A percentile compares a stretch with the other conserved stretches of the same genome.
Evolutionary conservation across 2,329 filamentous ascomycete species (phyloP).

Genomic region (Lasiodiplodia theobromae): DNA sequence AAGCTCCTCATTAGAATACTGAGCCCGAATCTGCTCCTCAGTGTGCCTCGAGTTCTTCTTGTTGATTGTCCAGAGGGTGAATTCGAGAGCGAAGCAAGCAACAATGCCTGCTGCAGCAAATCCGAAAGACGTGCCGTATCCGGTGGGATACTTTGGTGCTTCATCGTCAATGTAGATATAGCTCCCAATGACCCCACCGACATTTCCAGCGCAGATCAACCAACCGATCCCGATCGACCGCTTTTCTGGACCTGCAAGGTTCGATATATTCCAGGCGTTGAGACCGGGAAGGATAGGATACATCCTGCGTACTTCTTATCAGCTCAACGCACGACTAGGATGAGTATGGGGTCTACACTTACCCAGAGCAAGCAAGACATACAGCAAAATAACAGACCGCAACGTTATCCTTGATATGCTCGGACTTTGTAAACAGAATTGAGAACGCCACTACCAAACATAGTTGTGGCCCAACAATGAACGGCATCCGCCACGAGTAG

Average conservation of each 20-base stretch:
- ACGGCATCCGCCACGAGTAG: constrained; percentile 39
- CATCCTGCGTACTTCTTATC: constrained; percentile 35
- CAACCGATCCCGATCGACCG: constrained; percentile 42
- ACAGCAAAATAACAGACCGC: constrained; percentile 55
- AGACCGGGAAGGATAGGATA: constrained; percentile 42
- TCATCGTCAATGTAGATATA: constrained; percentile 48
- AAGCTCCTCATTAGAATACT: constrained; percentile 46
- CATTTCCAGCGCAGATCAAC: constrained; percentile 40
- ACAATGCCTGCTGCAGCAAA: constrained; percentile 38
- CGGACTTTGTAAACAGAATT: constrained; percentile 50
- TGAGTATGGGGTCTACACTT: neutral
- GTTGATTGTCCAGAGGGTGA: constrained; percentile 44
- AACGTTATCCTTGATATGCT: constrained; percentile 50
- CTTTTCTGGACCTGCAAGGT: constrained; percentile 40
- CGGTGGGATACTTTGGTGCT: constrained; percentile 45
- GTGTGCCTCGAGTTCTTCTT: constrained; percentile 42
- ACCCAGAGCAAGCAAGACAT: constrained; percentile 51
- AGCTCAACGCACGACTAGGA: constrained; percentile 5
- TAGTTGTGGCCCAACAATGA: constrained; percentile 37
- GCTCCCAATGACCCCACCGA: constrained; percentile 42
- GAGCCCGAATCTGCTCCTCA: constrained; percentile 43
- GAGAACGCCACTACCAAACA: constrained; percentile 50
- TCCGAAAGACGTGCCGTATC: constrained; percentile 44
- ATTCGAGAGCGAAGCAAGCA: constrained; percentile 38
- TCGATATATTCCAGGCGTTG: constrained; percentile 42